These are phyloP conservation scores for Tephrocybe sp. DNA, from an alignment of 768 basidiomycete genomes.

Conservation along the genomic window DNA sequence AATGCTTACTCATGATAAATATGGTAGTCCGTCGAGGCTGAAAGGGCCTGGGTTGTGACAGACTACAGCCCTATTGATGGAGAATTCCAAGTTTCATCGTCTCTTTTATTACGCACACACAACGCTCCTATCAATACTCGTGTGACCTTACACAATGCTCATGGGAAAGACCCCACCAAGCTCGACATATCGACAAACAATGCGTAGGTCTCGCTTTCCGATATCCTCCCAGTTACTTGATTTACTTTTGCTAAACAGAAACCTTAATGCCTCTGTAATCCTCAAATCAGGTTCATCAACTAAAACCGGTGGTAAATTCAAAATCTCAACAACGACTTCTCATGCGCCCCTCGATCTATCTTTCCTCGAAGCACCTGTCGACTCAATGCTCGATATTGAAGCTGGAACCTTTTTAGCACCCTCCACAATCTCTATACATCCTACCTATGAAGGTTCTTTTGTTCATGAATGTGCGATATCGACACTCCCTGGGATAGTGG, in stretches of 20 bases:
- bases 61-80: conserved; percentile 49
- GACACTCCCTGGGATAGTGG: neutral
- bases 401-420: conserved; percentile 14
- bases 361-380: conserved; percentile 15
- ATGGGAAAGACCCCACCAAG: conserved; percentile 22
- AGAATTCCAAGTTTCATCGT: conserved; percentile 34
- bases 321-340: conserved; percentile 12
- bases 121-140: conserved; percentile 40
- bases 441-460: conserved; percentile 21
- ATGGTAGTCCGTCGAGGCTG: conserved; percentile 31
- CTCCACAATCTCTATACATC: conserved; percentile 13
- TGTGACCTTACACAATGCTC: conserved; percentile 37
- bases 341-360: conserved; percentile 8
- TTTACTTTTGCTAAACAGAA: too few species aligned
- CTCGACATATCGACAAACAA: conserved; percentile 33
- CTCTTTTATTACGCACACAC: conserved; percentile 30
- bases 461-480: conserved; percentile 7
- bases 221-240: too few species aligned
- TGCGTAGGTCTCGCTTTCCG: conserved; percentile 31
- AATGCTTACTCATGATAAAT: neutral
- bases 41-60: conserved; percentile 28
- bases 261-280: conserved; percentile 1
- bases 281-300: conserved; percentile 13
- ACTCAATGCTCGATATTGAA: conserved; percentile 17
- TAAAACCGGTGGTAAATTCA: conserved; percentile 16